These are phyloP conservation scores for Malus sieversii DNA, from an alignment of 306 rosid genomes.

Conservation along the genomic window DNA sequence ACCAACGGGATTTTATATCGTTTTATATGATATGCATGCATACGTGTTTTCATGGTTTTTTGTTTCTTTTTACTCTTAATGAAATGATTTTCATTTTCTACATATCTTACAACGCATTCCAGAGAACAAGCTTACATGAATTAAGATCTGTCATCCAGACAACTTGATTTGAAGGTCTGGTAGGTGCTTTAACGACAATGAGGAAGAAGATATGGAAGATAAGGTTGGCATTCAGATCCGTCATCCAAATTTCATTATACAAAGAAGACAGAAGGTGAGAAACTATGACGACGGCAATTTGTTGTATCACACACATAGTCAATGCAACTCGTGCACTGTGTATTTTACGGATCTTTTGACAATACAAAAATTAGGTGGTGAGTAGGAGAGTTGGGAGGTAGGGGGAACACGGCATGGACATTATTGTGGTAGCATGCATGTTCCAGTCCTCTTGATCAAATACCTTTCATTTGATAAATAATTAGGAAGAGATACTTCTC, in stretches of 20 bases:
- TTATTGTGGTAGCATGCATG: too few relatives aligned
- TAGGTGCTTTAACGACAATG: background rate
- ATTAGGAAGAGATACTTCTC: too few relatives aligned
- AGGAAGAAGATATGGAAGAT: background rate
- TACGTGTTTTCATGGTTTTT: background rate
- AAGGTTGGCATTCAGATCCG: background rate
- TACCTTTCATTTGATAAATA: too few relatives aligned
- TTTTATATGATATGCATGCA: background rate
- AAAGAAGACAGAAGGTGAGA: background rate
- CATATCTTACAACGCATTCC: background rate
- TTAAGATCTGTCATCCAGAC: background rate
- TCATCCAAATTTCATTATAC: background rate
- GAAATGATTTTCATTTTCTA: background rate
- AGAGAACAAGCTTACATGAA: background rate
- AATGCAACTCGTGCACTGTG: background rate
- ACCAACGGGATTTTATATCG: background rate
- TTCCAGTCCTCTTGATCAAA: too few relatives aligned
- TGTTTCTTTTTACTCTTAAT: background rate
- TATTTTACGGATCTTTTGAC: too few relatives aligned
- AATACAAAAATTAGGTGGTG: too few relatives aligned
- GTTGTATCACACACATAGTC: background rate
- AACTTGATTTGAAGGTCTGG: background rate
- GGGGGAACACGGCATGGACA: too few relatives aligned
- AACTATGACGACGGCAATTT: background rate
- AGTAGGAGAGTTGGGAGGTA: too few relatives aligned